A percentile compares a stretch with the other conserved stretches of the same genome.
These are phyloP conservation scores for Salix brachista DNA, from an alignment of 345 rosid species.

Conservation along the genomic window DNA sequence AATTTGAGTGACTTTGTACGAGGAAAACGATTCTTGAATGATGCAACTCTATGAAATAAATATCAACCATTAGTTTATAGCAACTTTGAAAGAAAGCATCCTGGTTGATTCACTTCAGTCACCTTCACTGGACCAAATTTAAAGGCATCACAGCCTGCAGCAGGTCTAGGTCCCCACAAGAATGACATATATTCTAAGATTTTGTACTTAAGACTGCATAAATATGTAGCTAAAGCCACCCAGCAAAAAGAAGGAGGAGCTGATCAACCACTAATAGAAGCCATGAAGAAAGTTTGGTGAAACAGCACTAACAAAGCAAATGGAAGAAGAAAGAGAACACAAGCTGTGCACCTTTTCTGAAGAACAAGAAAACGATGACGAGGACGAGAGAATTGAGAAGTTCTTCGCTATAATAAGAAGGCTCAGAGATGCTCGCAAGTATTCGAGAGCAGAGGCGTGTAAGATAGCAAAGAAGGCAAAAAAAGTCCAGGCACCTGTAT, in stretches of 20 bases:
- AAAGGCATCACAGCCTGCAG: background rate
- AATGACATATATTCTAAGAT: background rate
- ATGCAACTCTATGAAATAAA: background rate
- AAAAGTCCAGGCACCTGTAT: background rate
- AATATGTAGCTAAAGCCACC: background rate
- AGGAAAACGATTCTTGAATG: background rate
- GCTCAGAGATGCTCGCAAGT: conserved; percentile 10
- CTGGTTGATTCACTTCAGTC: conserved; percentile 7
- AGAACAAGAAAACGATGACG: background rate
- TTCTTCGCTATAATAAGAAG: conserved; percentile 16
- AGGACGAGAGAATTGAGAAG: conserved; percentile 5
- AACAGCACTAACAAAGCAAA: background rate
- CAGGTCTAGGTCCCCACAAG: background rate
- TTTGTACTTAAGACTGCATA: background rate
- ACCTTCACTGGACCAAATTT: conserved; percentile 5
- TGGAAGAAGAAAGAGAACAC: conserved; percentile 7
- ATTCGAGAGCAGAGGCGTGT: background rate
- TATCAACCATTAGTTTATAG: background rate
- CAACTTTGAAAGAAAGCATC: conserved; percentile 1
- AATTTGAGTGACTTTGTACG: background rate
- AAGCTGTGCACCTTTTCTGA: background rate
- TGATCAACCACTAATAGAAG: background rate
- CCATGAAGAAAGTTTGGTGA: background rate
- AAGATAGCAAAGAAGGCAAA: conserved; percentile 11
- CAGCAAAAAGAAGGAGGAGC: background rate